A percentile compares a stretch with the other conserved stretches of the same genome.
phyloP scores from a whole-genome alignment of 805 yeast genomes.

The Yamadazyma ubonensis region DNA sequence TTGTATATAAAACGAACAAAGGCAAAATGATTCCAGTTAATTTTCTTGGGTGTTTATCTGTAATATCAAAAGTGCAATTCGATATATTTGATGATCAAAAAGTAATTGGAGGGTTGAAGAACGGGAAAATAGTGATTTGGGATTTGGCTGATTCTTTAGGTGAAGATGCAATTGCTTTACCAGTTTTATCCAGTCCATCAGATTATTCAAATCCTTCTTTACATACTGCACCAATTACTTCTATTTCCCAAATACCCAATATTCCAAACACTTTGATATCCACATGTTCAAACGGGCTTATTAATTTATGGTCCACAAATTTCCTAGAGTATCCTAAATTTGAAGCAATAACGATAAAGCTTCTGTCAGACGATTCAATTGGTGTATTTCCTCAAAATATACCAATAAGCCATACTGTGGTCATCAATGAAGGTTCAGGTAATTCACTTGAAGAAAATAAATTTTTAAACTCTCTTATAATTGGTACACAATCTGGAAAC shows the following conservation, averaged over 20 bases:
- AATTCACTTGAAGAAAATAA: conserved; percentile 3
- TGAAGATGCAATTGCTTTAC: conserved; percentile 19
- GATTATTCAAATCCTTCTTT: conserved; percentile 16
- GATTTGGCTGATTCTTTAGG: conserved; percentile 27
- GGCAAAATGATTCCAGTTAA: conserved; percentile 20
- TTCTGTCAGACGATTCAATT: conserved; percentile 5
- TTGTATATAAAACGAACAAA: conserved; percentile 33
- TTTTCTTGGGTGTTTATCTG: conserved; percentile 40
- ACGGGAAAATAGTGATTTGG: conserved; percentile 55
- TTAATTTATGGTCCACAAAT: conserved; percentile 36
- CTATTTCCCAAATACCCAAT: conserved; percentile 18
- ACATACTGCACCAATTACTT: conserved; percentile 24
- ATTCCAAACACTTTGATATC: conserved; percentile 13
- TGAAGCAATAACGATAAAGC: conserved; percentile 5
- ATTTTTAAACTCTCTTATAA: conserved; percentile 20
- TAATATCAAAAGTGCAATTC: conserved; percentile 40
- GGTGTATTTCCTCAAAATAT: conserved; percentile 4
- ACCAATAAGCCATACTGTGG: conserved; percentile 5
- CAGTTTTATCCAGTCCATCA: conserved; percentile 23
- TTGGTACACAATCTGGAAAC: conserved; percentile 21
- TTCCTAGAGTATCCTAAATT: conserved; percentile 29
- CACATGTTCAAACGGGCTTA: conserved; percentile 23
- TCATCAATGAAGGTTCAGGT: neutral
- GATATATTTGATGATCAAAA: conserved; percentile 36
- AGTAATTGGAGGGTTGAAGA: conserved; percentile 48